These are phyloP conservation scores for Arctium lappa DNA, from an alignment of 129 eudicot species.

Conservation along the genomic window DNA sequence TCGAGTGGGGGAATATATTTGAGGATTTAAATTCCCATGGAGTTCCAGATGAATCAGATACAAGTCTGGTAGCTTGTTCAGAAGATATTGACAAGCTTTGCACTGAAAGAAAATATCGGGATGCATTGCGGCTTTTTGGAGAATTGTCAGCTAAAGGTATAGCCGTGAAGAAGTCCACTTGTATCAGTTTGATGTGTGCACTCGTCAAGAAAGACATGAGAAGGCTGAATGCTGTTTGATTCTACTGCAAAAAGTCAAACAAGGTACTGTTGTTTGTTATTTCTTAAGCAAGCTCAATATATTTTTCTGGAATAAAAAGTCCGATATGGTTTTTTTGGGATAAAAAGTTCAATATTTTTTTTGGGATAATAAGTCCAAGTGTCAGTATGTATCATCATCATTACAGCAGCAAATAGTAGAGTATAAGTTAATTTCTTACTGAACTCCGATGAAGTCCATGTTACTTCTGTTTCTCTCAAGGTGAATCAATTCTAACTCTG, in stretches of 20 bases:
- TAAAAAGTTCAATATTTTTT: too few species aligned
- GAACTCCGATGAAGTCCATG: background rate
- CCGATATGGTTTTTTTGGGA: background rate
- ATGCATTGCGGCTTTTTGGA: slow-evolving; percentile 62
- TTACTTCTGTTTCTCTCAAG: background rate
- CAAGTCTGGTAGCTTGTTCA: slow-evolving; percentile 38
- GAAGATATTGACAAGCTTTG: slow-evolving; percentile 67
- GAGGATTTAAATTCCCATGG: slow-evolving; percentile 26
- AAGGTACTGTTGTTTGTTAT: background rate
- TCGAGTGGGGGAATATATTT: slow-evolving; percentile 31
- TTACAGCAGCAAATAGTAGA: background rate
- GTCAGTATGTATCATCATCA: background rate
- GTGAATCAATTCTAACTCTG: background rate
- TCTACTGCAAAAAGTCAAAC: slow-evolving; percentile 21
- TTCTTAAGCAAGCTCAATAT: background rate
- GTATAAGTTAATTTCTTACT: background rate
- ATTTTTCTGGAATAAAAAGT: background rate
- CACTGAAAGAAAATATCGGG: slow-evolving; percentile 61
- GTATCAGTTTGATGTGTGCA: slow-evolving; percentile 68
- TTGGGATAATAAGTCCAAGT: background rate
- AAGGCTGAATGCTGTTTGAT: slow-evolving; percentile 24
- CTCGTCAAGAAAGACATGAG: slow-evolving; percentile 52
- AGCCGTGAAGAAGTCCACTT: slow-evolving; percentile 53
- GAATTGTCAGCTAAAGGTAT: slow-evolving; percentile 55
- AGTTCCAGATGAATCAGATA: slow-evolving; percentile 32